These are phyloP conservation scores for Teunomyces kruisii DNA, from an alignment of 805 yeast genomes.

Conservation along the genomic window DNA sequence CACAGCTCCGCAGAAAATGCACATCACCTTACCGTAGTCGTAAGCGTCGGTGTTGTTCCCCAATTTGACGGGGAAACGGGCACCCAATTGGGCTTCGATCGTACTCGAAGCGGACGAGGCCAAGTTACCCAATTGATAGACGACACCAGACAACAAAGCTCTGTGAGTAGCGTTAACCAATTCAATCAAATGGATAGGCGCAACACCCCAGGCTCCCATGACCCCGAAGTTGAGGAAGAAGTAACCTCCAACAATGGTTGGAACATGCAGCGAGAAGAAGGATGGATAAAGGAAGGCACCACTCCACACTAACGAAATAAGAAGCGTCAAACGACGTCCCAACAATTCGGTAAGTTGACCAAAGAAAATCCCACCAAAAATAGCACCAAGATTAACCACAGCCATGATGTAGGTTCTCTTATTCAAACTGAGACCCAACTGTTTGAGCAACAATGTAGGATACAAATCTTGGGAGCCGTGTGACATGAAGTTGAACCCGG, in stretches of 20 bases:
- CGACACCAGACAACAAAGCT: conserved; percentile 59
- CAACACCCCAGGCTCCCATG: conserved; percentile 75
- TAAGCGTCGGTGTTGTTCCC: conserved; percentile 23
- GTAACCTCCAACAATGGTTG: conserved; percentile 51
- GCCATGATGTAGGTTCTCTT: conserved; percentile 58
- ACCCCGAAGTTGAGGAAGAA: conserved; percentile 66
- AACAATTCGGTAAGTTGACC: conserved; percentile 57
- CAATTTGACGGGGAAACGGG: conserved; percentile 50
- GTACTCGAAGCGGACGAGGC: conserved; percentile 72
- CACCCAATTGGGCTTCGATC: conserved; percentile 62
- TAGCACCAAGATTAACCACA: conserved; percentile 67
- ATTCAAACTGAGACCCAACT: conserved; percentile 46
- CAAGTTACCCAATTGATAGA: conserved; percentile 72
- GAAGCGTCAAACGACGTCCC: conserved; percentile 61
- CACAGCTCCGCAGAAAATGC: conserved; percentile 66
- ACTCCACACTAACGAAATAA: conserved; percentile 50
- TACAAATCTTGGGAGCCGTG: conserved; percentile 77
- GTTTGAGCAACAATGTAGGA: conserved; percentile 60
- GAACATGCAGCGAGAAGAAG: conserved; percentile 6
- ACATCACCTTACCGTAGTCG: conserved; percentile 72
- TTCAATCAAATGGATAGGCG: conserved; percentile 66
- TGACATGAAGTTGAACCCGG: conserved; percentile 69
- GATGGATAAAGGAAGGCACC: conserved; percentile 63
- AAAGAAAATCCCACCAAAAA: conserved; percentile 61
- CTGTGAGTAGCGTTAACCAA: conserved; percentile 53